Evolutionary conservation across 2,329 filamentous ascomycete genomes (phyloP).

Genomic region (Leptographium lundbergii): DNA sequence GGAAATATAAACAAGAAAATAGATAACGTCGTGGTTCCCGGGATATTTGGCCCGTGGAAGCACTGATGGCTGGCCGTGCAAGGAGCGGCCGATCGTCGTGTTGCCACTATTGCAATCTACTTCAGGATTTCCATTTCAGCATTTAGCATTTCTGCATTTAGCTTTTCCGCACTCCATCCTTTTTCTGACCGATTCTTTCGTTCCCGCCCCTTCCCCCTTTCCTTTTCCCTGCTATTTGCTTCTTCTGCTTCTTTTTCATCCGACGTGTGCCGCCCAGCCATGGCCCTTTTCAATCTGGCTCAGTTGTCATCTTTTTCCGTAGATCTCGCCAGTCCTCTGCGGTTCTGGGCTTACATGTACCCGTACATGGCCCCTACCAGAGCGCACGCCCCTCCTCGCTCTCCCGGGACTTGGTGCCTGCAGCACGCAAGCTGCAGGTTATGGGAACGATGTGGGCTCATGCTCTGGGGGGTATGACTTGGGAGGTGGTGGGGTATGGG

Average conservation of each 20-base stretch:
- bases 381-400: not conserved
- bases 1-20: not conserved
- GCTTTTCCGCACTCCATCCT: not conserved
- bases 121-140: not conserved
- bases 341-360: not conserved
- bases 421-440: conserved; percentile 5
- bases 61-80: not conserved
- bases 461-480: not conserved
- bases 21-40: not conserved
- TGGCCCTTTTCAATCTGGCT: not conserved
- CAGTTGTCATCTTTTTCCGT: not conserved
- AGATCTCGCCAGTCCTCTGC: not conserved
- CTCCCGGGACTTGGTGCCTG: conserved; percentile 5
- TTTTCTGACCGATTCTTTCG: not conserved
- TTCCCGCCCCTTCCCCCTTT: not conserved
- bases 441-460: not conserved
- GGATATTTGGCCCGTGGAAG: not conserved
- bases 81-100: not conserved
- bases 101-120: not conserved
- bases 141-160: not conserved
- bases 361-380: not conserved
- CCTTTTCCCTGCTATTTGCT: not conserved
- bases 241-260: not conserved
- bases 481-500: not conserved
- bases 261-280: not conserved